Percentiles rank a stretch among this genome's conserved stretches.
Conservation (phyloP, 2,329 filamentous ascomycete species). For the Cytospora schulzeri region DNA sequence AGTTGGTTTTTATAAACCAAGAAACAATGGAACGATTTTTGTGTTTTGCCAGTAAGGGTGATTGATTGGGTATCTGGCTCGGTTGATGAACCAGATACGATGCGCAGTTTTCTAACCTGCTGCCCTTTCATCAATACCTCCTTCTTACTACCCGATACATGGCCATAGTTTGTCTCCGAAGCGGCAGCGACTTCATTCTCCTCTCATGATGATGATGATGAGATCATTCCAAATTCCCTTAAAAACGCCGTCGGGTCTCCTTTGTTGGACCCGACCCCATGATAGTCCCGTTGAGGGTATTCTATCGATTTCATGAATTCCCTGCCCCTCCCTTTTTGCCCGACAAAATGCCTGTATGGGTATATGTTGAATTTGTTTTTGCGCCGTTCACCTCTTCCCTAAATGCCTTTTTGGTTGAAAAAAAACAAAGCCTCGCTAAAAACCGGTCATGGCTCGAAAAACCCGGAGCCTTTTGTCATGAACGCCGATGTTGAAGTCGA, state of each 20-base stretch:
- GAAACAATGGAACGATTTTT: not conserved
- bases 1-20: not conserved
- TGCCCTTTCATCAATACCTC: not conserved
- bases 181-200: not conserved
- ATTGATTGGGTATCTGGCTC: not conserved
- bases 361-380: constrained; percentile 30
- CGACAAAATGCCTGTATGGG: constrained; percentile 30
- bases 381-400: constrained; percentile 25
- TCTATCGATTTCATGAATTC: constrained; percentile 22
- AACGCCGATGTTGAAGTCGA: constrained; percentile 65
- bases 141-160: not conserved
- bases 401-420: constrained; percentile 29
- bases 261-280: constrained; percentile 22
- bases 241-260: constrained; percentile 25
- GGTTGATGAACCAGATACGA: constrained; percentile 1
- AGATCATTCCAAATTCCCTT: constrained; percentile 15
- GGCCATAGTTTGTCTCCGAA: not conserved
- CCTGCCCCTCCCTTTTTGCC: constrained; percentile 19
- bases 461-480: constrained; percentile 21
- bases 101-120: not conserved
- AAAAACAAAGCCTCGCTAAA: constrained; percentile 29
- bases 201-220: too few relatives aligned
- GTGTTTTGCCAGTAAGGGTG: not conserved
- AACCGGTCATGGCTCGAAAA: constrained; percentile 5
- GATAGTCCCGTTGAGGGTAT: constrained; percentile 30